A percentile compares a stretch with the other conserved stretches of the same genome.
These are phyloP conservation scores for Mitragyna speciosa DNA, from an alignment of 257 asterid genomes.

Conservation along the genomic window DNA sequence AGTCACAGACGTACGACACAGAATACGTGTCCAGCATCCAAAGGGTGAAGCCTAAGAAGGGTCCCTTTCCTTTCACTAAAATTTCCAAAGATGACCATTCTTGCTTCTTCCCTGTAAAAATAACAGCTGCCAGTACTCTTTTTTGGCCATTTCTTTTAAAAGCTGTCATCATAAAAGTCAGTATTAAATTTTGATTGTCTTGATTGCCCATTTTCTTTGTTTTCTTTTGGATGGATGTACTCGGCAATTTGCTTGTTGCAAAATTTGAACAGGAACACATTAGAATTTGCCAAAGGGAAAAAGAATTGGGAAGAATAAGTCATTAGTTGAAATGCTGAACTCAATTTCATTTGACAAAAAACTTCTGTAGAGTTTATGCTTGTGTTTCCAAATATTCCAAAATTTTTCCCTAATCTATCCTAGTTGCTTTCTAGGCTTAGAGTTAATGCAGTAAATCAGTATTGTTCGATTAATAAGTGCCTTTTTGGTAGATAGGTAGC, in stretches of 20 bases:
- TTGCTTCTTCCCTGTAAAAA: neutral
- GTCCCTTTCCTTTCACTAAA: neutral
- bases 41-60: conserved; percentile 3
- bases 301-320: neutral
- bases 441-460: too few species aligned
- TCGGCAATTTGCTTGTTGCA: neutral
- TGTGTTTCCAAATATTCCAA: too few species aligned
- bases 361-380: too few species aligned
- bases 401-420: too few species aligned
- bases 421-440: too few species aligned
- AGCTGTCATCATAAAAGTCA: conserved; percentile 16
- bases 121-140: neutral
- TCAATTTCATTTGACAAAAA: too few species aligned
- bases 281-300: neutral
- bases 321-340: too few species aligned
- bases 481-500: too few species aligned
- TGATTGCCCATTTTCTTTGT: neutral
- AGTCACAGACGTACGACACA: neutral
- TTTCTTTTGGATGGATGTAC: neutral
- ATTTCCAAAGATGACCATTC: neutral
- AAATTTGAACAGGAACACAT: neutral
- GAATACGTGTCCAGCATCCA: conserved; percentile 14
- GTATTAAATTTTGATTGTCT: neutral
- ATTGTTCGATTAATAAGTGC: too few species aligned
- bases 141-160: conserved; percentile 9